phyloP scores from a whole-genome alignment of 192 early-diverging fungal genomes.

The Coemansia aciculifera region DNA sequence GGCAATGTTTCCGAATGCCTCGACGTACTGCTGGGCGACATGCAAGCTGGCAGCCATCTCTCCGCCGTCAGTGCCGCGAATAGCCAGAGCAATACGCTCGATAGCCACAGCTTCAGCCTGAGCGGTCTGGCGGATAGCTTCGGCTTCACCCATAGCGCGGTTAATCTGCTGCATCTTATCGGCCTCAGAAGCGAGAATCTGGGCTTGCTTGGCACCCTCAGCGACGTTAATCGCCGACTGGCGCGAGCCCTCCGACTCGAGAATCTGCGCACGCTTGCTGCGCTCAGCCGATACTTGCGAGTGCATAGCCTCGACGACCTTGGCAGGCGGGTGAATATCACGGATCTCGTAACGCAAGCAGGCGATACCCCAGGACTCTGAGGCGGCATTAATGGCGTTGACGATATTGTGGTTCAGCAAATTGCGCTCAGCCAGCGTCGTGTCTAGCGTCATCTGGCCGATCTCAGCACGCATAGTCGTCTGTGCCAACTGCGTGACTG shows the following conservation, averaged over 20 bases:
- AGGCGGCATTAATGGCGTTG: constrained; percentile 89
- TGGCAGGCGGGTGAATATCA: constrained; percentile 92
- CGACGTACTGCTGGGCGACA: constrained; percentile 96
- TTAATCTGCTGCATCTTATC: constrained; percentile 88
- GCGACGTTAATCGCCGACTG: constrained; percentile 98
- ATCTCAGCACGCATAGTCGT: constrained; percentile 99
- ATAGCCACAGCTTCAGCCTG: constrained; percentile 81
- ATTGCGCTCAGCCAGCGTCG: constrained; percentile 91
- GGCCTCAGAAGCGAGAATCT: constrained; percentile 95
- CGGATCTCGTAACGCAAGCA: constrained; percentile 96
- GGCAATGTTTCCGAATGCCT: constrained; percentile 87
- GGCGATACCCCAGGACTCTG: constrained; percentile 93
- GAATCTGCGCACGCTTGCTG: constrained; percentile 93
- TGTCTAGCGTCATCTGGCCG: constrained; percentile 96
- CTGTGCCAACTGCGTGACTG: constrained; percentile 95
- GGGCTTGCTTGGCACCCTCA: constrained; percentile 88
- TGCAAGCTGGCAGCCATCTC: constrained; percentile 85
- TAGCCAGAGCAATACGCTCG: constrained; percentile 75
- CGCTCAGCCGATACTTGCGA: constrained; percentile 96
- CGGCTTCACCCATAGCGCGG: constrained; percentile 83
- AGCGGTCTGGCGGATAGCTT: constrained; percentile 84
- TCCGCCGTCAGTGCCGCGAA: constrained; percentile 63
- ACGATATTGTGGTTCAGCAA: constrained; percentile 93
- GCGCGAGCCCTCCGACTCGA: constrained; percentile 77
- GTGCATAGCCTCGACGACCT: constrained; percentile 96